Percentiles rank a stretch among this genome's conserved stretches.
Conservation (phyloP, 768 basidiomycete genomes). For the Pulveroboletus sp. region DNA sequence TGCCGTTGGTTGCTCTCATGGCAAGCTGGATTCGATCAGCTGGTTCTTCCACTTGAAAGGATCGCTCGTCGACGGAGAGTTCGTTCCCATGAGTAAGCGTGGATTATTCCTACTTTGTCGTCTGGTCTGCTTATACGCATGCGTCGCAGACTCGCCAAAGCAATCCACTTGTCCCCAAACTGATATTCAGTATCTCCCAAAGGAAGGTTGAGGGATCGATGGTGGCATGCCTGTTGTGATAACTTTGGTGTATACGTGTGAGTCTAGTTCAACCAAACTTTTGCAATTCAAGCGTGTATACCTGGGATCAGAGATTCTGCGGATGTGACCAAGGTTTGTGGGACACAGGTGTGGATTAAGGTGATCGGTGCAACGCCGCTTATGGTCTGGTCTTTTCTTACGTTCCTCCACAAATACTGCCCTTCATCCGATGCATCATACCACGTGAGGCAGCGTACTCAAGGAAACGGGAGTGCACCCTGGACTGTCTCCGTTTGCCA, state of each 20-base stretch:
- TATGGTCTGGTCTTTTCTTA: background rate
- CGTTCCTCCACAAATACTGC: too few relatives aligned
- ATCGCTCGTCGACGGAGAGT: slow-evolving; percentile 58
- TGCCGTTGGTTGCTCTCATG: slow-evolving; percentile 40
- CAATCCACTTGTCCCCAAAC: slow-evolving; percentile 49
- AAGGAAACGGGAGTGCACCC: too few relatives aligned
- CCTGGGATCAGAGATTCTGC: too few relatives aligned
- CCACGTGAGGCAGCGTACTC: too few relatives aligned
- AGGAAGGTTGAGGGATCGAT: slow-evolving; percentile 32
- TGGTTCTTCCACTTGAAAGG: slow-evolving; percentile 66
- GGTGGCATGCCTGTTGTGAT: background rate
- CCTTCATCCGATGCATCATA: too few relatives aligned
- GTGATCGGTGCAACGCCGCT: background rate
- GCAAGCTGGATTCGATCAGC: slow-evolving; percentile 40
- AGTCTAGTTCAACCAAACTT: too few relatives aligned
- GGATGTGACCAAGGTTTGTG: too few relatives aligned
- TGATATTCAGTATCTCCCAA: slow-evolving; percentile 55
- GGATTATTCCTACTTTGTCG: background rate
- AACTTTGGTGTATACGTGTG: background rate
- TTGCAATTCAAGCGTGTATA: background rate
- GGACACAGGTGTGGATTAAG: too few relatives aligned
- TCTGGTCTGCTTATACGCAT: background rate
- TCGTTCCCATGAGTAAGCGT: slow-evolving; percentile 53
- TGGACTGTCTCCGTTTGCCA: too few relatives aligned
- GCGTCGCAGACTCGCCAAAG: slow-evolving; percentile 46